Evolutionary conservation across 805 yeast genomes (phyloP), one percentile per base, ranked within the genome.

Genomic region (Danielozyma ontarioensis): DNA sequence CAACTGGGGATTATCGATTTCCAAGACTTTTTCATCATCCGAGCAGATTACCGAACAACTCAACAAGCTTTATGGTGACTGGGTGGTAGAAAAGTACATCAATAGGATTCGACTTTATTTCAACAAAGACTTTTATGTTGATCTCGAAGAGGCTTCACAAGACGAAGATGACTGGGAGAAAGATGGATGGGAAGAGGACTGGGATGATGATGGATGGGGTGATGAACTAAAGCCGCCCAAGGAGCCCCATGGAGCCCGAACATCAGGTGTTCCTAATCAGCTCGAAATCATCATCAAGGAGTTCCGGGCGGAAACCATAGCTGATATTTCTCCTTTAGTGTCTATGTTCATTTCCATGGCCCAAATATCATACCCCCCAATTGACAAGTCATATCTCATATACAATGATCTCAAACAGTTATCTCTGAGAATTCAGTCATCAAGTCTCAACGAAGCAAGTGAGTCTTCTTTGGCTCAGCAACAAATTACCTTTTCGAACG

Each of bases 171-270:
- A 35, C 14, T 53, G 59, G 58, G 45, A 53, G 27, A 54, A 54
- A 13, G 52, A 50, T 44, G 10, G 55, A 67, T 27, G 73, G 70
- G 41, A 53, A 62, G 36, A 68, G 55, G n/a, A 33, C 42, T 10
- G 59, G 71, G 3, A 41, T 37, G 31, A 40, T 27, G 15, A 15
- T 11, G 27, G 26, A 2, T 28, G 24, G 28, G 27, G 29, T 4
- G 24, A 27, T 4, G 28, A 32, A n/a, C n/a, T n/a, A n/a, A n/a
- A n/a, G n/a, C n/a, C 24, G n/a, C 4, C 29, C 18, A 37, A 22
- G 27, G 25, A 25, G 21, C 12, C 15, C 12, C 13, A 21, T 16
- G 5, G 22, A 21, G 37, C 45, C 3, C 41, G 38, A 24, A 42
- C 57, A n/a, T 42, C 59, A 1, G 33, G 38, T n/a, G 27, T 60